Evolutionary conservation across 78 protist species (phyloP), one percentile per base, ranked within the genome.

Genomic region (Andalucia godoyi): DNA sequence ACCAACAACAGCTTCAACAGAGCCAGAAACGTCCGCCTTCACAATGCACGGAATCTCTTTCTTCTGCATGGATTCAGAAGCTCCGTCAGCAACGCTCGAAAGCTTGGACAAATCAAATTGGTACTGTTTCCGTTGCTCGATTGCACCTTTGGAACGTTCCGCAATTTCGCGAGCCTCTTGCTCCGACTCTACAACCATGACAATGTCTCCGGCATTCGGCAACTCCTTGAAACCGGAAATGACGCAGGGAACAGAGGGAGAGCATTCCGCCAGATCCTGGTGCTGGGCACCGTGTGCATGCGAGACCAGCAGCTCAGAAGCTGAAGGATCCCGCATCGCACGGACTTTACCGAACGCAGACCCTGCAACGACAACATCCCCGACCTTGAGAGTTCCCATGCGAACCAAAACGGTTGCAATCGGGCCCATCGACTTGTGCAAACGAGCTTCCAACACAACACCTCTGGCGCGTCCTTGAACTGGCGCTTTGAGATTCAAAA

Each of bases 401-500:
- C 42, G 37, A 1, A 3, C 50, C 2, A 71, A 25, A 13, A 2
- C 74, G 42, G 3, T 2, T n/a, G 36, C 30, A 17, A 18, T 9
- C 21, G 18, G 32, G 25, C 68, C 73, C 25, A 17, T n/a, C 32
- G 4, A 10, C 18, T 51, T 38, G 41, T 73, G 75, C 2, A 21
- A 17, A 1, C 4, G 12, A 27, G 38, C 10, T 30, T 75, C 80
- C 27, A 75, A 33, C 25, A 75, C 80, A 30, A 33, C 25, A 8
- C 42, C 72, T 33, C 57, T 69, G 27, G 66, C 70, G 6, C 49
- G 64, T 23, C 39, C 15, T 0, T 30, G 65, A 25, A n/a, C 29
- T 5, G 42, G 36, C 15, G 21, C 74, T 21, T 12, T 27, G 39
- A 86, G 47, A 1, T 86, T 82, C 53, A 67, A 43, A 10, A 68